Conservation (phyloP, 208 protist genomes). For the Trichomonas gallinae region DNA sequence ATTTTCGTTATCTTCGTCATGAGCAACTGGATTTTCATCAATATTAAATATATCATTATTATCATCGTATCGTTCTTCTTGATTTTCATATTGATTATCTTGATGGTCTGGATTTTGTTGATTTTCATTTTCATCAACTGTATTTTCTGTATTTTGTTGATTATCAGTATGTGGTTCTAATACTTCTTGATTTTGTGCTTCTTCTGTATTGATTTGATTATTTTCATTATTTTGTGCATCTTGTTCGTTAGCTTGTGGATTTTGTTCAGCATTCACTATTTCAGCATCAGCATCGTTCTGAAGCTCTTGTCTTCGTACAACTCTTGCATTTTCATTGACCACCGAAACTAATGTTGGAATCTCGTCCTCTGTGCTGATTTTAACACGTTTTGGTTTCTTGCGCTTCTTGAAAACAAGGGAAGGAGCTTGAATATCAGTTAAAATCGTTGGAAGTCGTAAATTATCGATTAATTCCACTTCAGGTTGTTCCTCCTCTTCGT, state of each 20-base stretch:
- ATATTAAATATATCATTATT: neutral
- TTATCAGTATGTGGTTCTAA: neutral
- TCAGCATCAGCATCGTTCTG: neutral
- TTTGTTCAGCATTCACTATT: neutral
- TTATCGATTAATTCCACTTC: neutral
- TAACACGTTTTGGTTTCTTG: neutral
- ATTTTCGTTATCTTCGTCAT: neutral
- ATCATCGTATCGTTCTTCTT: neutral
- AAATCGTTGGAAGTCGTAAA: neutral
- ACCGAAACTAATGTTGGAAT: neutral
- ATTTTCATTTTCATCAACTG: neutral
- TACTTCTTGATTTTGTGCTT: neutral
- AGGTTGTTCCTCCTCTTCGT: neutral
- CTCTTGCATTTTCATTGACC: neutral
- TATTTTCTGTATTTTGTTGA: neutral
- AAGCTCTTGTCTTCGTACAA: neutral
- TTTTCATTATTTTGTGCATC: neutral
- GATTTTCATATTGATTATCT: neutral
- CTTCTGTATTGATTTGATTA: neutral
- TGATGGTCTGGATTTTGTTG: neutral
- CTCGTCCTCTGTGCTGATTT: neutral
- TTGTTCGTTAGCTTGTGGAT: neutral
- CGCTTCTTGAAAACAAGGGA: neutral
- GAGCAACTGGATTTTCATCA: neutral
- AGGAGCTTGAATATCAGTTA: neutral